Evolutionary conservation across 2,329 filamentous ascomycete genomes (phyloP).

Genomic region (Epichloe gansuensis): DNA sequence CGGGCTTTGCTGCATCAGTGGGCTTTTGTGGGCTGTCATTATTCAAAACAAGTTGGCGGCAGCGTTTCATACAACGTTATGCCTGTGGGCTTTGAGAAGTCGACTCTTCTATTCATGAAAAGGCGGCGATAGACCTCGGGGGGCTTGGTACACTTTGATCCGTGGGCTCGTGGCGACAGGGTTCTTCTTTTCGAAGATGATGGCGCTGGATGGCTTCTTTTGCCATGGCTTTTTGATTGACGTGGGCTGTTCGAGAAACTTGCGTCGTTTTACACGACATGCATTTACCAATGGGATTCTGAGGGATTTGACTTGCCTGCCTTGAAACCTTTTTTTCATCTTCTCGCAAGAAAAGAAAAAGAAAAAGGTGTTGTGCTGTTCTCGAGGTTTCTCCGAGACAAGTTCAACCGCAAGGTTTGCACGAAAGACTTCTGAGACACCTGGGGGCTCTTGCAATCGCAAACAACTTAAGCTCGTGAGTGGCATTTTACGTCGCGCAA

Average conservation of each 20-base stretch:
- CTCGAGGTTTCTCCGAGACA: background rate
- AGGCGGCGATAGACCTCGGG: constrained; percentile 43
- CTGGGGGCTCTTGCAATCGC: constrained; percentile 20
- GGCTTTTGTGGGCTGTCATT: constrained; percentile 44
- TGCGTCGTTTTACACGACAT: constrained; percentile 13
- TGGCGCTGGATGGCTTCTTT: constrained; percentile 20
- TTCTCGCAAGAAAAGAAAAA: background rate
- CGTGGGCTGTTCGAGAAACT: constrained; percentile 15
- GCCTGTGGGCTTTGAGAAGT: constrained; percentile 41
- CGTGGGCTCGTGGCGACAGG: constrained; percentile 25
- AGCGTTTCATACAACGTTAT: constrained; percentile 13
- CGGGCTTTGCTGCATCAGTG: constrained; percentile 27
- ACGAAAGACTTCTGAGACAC: constrained; percentile 17
- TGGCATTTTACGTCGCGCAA: constrained; percentile 5
- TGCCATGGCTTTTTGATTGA: constrained; percentile 17
- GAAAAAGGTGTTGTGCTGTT: background rate
- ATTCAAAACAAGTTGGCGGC: constrained; percentile 26
- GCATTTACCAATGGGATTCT: constrained; percentile 23
- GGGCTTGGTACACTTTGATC: constrained; percentile 31
- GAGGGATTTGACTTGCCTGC: constrained; percentile 26
- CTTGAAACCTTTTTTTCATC: constrained; percentile 1
- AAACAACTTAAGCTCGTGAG: constrained; percentile 10
- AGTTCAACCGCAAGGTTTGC: background rate
- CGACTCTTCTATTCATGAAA: constrained; percentile 30
- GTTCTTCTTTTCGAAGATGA: constrained; percentile 5